Evolutionary conservation across 768 basidiomycete species (phyloP).

Genomic region (Tubosaeta sp.): DNA sequence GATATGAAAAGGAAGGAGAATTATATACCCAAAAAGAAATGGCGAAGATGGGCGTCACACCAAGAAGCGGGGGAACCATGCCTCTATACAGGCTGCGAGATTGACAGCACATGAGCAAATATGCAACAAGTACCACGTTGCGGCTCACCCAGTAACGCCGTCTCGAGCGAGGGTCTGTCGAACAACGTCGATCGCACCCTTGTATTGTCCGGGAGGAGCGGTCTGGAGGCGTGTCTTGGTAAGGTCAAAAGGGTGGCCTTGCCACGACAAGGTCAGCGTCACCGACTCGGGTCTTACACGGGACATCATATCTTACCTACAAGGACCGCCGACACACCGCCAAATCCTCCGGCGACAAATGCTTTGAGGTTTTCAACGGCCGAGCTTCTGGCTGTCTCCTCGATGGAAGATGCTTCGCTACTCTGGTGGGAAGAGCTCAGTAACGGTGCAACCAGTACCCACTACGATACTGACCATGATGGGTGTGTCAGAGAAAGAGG

Average conservation of each 20-base stretch:
- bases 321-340: constrained; percentile 81
- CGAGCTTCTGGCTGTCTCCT: constrained; percentile 24
- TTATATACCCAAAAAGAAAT: constrained; percentile 95
- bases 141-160: constrained; percentile 78
- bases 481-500: constrained; percentile 11
- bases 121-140: not conserved
- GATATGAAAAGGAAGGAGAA: not conserved
- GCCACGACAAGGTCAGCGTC: constrained; percentile 7
- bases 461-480: constrained; percentile 23
- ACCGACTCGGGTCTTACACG: not conserved
- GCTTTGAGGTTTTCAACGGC: constrained; percentile 58
- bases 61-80: constrained; percentile 88
- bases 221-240: constrained; percentile 97
- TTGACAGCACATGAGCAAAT: not conserved
- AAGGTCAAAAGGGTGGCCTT: constrained; percentile 96
- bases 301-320: constrained; percentile 58
- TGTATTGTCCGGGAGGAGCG: constrained; percentile 83
- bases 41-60: constrained; percentile 97
- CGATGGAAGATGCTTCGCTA: constrained; percentile 18
- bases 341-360: constrained; percentile 92
- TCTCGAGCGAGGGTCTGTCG: constrained; percentile 88
- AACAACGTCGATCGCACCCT: constrained; percentile 89
- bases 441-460: not conserved
- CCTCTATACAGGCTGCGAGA: constrained; percentile 75
- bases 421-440: constrained; percentile 20